A percentile compares a stretch with the other conserved stretches of the same genome.
These are phyloP conservation scores for Aspergillus melleus DNA, from an alignment of 2,329 filamentous ascomycete genomes.

Conservation along the genomic window DNA sequence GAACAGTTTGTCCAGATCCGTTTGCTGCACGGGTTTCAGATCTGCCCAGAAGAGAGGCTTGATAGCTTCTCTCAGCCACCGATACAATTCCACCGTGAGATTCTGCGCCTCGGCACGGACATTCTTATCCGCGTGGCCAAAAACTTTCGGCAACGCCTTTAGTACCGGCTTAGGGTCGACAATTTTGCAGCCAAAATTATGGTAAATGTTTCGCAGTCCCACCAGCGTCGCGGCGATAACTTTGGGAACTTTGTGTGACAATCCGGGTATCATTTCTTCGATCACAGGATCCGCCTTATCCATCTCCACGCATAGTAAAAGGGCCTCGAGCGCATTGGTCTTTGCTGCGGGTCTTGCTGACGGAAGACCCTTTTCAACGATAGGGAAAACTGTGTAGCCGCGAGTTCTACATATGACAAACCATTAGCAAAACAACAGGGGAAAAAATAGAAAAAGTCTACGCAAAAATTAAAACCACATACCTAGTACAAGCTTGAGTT, in stretches of 20 bases:
- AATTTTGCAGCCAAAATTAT: constrained; percentile 92
- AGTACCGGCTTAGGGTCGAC: constrained; percentile 90
- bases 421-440: not conserved
- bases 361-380: constrained; percentile 87
- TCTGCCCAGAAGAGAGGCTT: constrained; percentile 98
- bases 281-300: constrained; percentile 83
- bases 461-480: constrained; percentile 20
- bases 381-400: constrained; percentile 69
- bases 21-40: constrained; percentile 91
- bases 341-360: constrained; percentile 89
- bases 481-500: constrained; percentile 71
- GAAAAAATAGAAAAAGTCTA: not conserved
- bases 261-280: constrained; percentile 80
- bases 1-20: constrained; percentile 89
- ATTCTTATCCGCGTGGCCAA: constrained; percentile 97
- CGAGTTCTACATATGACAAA: constrained; percentile 61
- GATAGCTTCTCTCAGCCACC: constrained; percentile 97
- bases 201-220: constrained; percentile 79
- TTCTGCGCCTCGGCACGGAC: constrained; percentile 91
- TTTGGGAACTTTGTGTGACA: constrained; percentile 89
- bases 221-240: constrained; percentile 74
- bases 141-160: constrained; percentile 84
- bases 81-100: constrained; percentile 88
- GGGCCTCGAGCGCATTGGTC: constrained; percentile 77
- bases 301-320: constrained; percentile 86